These are phyloP conservation scores for Kodamaea alishanica DNA, from an alignment of 1,139 yeast genomes.

Conservation along the genomic window DNA sequence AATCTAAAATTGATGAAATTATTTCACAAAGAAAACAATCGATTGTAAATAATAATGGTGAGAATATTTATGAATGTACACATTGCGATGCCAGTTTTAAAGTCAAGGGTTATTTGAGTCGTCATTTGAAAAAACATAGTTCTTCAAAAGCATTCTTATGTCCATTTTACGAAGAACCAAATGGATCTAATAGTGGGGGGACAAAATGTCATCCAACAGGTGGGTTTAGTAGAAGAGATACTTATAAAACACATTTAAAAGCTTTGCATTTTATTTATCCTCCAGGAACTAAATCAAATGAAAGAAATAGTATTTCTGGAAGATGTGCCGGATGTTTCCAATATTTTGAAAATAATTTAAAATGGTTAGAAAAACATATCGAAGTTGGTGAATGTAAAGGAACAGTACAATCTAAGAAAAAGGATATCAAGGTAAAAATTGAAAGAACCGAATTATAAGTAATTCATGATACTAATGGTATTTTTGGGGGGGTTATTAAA, in stretches of 20 bases:
- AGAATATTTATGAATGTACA: constrained; percentile 32
- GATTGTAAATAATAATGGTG: neutral
- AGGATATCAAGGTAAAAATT: neutral
- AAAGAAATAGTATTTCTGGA: constrained; percentile 43
- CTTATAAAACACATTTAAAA: constrained; percentile 55
- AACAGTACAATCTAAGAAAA: constrained; percentile 21
- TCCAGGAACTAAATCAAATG: constrained; percentile 50
- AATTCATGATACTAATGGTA: too few relatives aligned
- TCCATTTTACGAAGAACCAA: constrained; percentile 48
- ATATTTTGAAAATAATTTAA: constrained; percentile 42
- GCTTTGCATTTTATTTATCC: constrained; percentile 59
- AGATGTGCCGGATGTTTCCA: constrained; percentile 58
- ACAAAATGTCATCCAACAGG: constrained; percentile 59
- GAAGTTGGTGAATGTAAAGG: constrained; percentile 46
- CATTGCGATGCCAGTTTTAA: constrained; percentile 48
- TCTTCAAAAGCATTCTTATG: constrained; percentile 50
- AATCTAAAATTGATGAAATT: constrained; percentile 4
- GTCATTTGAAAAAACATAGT: constrained; percentile 54
- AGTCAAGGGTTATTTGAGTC: constrained; percentile 55
- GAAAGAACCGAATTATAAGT: neutral
- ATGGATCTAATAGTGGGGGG: constrained; percentile 19
- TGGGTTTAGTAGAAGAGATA: constrained; percentile 56
- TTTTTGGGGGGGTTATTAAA: too few relatives aligned
- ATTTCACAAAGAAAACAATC: constrained; percentile 4
- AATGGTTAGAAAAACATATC: constrained; percentile 52